These are phyloP conservation scores for Salix dunnii DNA, from an alignment of 345 rosid species.

Conservation along the genomic window DNA sequence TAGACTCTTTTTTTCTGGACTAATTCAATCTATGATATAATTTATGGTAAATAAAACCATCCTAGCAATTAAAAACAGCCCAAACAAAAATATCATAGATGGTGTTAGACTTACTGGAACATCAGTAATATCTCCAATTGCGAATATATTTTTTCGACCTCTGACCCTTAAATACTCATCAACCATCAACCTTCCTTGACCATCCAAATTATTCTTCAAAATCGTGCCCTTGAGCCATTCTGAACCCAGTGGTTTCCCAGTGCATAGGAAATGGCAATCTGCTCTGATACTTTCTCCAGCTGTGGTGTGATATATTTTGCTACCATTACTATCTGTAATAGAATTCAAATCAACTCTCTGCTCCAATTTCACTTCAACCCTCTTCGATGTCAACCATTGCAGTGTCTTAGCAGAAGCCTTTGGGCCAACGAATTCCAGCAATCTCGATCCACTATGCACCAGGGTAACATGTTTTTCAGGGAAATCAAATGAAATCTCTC, in stretches of 20 bases:
- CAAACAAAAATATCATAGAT: not conserved
- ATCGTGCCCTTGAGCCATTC: conserved; percentile 61
- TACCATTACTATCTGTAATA: conserved; percentile 33
- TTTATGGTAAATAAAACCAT: not conserved
- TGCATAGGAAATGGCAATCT: conserved; percentile 73
- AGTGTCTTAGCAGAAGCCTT: conserved; percentile 66
- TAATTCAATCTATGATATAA: not conserved
- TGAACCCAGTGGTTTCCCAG: conserved; percentile 59
- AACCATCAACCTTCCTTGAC: conserved; percentile 61
- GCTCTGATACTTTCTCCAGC: conserved; percentile 62
- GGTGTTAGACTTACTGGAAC: conserved; percentile 47
- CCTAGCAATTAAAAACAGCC: not conserved
- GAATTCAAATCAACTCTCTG: conserved; percentile 61
- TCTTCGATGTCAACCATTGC: conserved; percentile 66
- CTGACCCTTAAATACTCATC: conserved; percentile 62
- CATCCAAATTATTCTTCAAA: conserved; percentile 53
- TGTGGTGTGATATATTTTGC: conserved; percentile 44
- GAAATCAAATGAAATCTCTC: conserved; percentile 74
- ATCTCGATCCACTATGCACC: conserved; percentile 73
- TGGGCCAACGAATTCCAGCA: conserved; percentile 70
- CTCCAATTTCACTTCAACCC: conserved; percentile 63
- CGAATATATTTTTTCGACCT: conserved; percentile 51
- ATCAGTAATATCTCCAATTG: conserved; percentile 75
- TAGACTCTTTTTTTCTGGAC: not conserved
- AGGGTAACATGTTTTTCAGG: conserved; percentile 73